Percentiles rank a stretch among this genome's conserved stretches.
phyloP scores from a whole-genome alignment of 805 yeast genomes.

The Blastobotrys peoriensis region DNA sequence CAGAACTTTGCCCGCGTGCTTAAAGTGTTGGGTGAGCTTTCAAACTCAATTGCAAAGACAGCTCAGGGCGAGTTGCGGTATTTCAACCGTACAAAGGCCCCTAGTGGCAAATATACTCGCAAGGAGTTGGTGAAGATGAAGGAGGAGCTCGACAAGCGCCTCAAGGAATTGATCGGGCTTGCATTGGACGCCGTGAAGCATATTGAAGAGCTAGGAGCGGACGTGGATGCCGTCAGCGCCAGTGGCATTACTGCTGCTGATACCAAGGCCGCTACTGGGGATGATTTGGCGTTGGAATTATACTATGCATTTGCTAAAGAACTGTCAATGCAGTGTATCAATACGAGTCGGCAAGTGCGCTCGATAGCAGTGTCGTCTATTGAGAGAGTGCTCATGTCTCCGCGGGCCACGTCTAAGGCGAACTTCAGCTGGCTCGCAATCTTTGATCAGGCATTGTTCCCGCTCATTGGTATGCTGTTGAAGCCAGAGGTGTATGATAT shows the following conservation, averaged over 20 bases:
- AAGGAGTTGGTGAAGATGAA: background rate
- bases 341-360: constrained; percentile 77
- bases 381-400: constrained; percentile 46
- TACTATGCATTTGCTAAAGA: constrained; percentile 71
- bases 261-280: background rate
- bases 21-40: background rate
- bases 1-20: background rate
- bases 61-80: background rate
- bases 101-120: background rate
- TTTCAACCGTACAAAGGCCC: background rate
- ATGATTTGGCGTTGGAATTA: constrained; percentile 15
- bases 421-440: constrained; percentile 33
- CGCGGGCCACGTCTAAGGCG: constrained; percentile 16
- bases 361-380: constrained; percentile 57
- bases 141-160: background rate
- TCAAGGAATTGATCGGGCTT: background rate
- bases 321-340: constrained; percentile 80
- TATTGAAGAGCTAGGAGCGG: constrained; percentile 6
- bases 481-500: constrained; percentile 58
- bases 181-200: background rate
- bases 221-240: constrained; percentile 1
- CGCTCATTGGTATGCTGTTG: constrained; percentile 60
- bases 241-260: no score
- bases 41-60: background rate
- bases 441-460: constrained; percentile 69